Conservation (phyloP, 345 rosid species). For the Abelmoschus esculentus region DNA sequence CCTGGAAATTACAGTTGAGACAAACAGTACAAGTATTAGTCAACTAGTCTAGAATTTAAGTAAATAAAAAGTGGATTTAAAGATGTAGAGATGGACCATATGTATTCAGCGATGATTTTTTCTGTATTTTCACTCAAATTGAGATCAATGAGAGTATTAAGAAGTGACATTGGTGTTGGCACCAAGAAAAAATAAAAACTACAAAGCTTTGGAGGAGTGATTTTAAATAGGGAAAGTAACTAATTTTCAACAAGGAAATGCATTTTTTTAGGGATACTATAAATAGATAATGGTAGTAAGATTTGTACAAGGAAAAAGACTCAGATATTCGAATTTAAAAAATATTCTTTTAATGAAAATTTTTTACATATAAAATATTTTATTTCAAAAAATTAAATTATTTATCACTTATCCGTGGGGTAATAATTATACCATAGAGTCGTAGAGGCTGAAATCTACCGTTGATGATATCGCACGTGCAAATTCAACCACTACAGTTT, state of each 20-base stretch:
- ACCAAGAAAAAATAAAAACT: not conserved
- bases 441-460: not conserved
- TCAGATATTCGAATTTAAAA: no score
- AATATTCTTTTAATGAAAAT: no score
- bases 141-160: slow-evolving; percentile 57
- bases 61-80: not conserved
- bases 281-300: not conserved
- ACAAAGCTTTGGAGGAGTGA: not conserved
- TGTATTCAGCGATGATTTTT: slow-evolving; percentile 72
- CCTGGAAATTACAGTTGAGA: slow-evolving; percentile 21
- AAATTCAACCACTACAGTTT: not conserved
- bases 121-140: slow-evolving; percentile 47
- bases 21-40: no score
- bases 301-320: no score
- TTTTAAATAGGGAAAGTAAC: not conserved
- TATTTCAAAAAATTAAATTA: no score
- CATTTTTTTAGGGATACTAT: not conserved
- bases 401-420: no score
- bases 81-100: slow-evolving; percentile 32
- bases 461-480: not conserved
- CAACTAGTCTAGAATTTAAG: not conserved
- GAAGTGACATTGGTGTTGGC: slow-evolving; percentile 34
- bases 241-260: not conserved
- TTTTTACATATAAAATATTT: no score
- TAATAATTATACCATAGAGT: no score